Evolutionary conservation across 768 basidiomycete genomes (phyloP).

Genomic region (Infundibulicybe gibba): DNA sequence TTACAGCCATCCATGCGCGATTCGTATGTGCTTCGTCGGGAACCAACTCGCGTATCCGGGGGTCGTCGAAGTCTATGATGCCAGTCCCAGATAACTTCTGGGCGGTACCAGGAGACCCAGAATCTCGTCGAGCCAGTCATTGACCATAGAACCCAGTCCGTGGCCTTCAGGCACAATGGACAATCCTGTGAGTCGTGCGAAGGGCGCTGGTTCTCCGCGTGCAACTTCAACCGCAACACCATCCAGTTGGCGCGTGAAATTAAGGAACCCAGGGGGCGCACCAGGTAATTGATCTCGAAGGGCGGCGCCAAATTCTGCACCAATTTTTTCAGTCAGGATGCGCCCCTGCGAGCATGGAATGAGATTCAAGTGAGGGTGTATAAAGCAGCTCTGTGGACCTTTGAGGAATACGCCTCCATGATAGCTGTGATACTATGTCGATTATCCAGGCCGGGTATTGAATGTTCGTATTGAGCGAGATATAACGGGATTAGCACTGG

Average conservation of each 20-base stretch:
- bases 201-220: conserved; percentile 1
- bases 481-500: conserved; percentile 67
- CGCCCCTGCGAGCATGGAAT: conserved; percentile 13
- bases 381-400: conserved; percentile 14
- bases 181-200: conserved; percentile 8
- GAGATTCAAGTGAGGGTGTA: not conserved
- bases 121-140: conserved; percentile 7
- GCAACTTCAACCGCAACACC: conserved; percentile 2
- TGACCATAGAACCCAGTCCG: not conserved
- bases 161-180: conserved; percentile 1
- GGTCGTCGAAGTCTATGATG: conserved; percentile 25
- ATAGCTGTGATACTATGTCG: conserved; percentile 17
- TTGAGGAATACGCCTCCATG: conserved; percentile 27
- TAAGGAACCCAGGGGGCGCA: conserved; percentile 2
- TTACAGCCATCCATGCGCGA: conserved; percentile 32
- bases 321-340: conserved; percentile 12
- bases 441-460: conserved; percentile 5
- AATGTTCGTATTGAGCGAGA: conserved; percentile 44
- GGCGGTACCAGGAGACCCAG: conserved; percentile 10
- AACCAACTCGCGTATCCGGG: conserved; percentile 37
- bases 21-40: conserved; percentile 28
- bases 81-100: conserved; percentile 13
- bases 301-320: not conserved
- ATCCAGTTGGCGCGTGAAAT: conserved; percentile 4
- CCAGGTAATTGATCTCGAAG: conserved; percentile 5